Evolutionary conservation across 2,329 filamentous ascomycete genomes (phyloP).

Genomic region (Stagonosporopsis cucurbitacearum): DNA sequence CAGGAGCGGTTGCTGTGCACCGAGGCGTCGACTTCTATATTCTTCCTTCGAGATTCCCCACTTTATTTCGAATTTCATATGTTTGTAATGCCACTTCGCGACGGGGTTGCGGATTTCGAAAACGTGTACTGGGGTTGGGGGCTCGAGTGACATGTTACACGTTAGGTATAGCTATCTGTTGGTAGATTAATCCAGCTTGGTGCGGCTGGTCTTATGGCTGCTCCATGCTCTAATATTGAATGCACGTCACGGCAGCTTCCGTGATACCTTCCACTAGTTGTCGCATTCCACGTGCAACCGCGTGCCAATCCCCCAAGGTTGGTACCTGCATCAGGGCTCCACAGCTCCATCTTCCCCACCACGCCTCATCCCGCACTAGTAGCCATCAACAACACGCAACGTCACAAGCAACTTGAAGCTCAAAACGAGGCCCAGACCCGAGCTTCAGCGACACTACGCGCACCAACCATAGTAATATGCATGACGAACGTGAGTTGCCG

Average conservation of each 20-base stretch:
- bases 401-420: not conserved
- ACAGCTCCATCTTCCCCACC: constrained; percentile 17
- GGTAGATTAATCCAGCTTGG: constrained; percentile 20
- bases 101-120: constrained; percentile 27
- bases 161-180: constrained; percentile 18
- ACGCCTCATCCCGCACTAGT: constrained; percentile 13
- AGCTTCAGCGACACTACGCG: not conserved
- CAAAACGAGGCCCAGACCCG: not conserved
- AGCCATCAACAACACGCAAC: constrained; percentile 1
- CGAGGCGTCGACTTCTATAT: constrained; percentile 28
- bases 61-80: constrained; percentile 46
- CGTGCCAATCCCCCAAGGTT: not conserved
- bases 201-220: constrained; percentile 10
- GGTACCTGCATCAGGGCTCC: constrained; percentile 26
- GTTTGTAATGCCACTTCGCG: constrained; percentile 51
- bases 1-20: constrained; percentile 23
- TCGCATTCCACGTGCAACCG: constrained; percentile 7
- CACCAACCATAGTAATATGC: constrained; percentile 4
- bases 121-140: constrained; percentile 19
- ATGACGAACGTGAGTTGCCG: constrained; percentile 10
- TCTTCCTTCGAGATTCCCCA: constrained; percentile 51
- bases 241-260: no score
- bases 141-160: constrained; percentile 16
- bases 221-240: not conserved
- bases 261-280: not conserved